Evolutionary conservation across 192 early-diverging fungal genomes (phyloP), one percentile per base, ranked within the genome.

Genomic region (Haplosporangium gracile): DNA sequence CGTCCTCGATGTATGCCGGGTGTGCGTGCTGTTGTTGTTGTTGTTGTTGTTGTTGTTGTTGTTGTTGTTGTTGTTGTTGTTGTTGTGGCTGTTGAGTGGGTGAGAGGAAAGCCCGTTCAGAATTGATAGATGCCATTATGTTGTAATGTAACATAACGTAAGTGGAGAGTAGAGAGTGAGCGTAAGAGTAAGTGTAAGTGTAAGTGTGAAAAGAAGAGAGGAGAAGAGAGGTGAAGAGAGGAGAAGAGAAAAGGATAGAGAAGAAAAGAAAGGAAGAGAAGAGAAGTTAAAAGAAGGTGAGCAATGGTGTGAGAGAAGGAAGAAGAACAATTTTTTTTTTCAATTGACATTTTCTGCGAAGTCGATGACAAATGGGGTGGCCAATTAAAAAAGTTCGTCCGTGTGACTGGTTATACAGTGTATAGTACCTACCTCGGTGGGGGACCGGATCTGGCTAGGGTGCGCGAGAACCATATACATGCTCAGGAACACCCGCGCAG

Each of bases 401-500:
- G 10, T 65, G 60, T 65, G 60, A 65, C 60, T 65, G 29, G 32
- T 49, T 32, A 15, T 42, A 43, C 20, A 47, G 20, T 36, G 38
- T 5, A 18, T 22, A 18, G 49, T 18, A 15, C 43, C 91, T 88
- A 53, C 75, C 77, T 57, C 92, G 86, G 45, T 90, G 55, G 72
- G 86, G 13, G 90, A 89, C 81, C 95, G 90, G 32, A 94, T 91
- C 78, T 94, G 91, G 18, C 42, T 60, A 1, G 96, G 94, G 60
- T 95, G 92, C 2, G 90, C 90, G 49, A 92, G 88, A 3, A 95
- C 91, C 93, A 97, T 93, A 74, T 94, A 97, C 47, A 93, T 88
- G 78, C 90, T 93, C 72, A 97, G 77, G 65, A 96, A 93, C 16
- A 96, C 92, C 32, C 95, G 88, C 18, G 92, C 91, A 15, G 79